Conservation (phyloP, 352 stramenopile species). For the Saprolegnia parasitica region DNA sequence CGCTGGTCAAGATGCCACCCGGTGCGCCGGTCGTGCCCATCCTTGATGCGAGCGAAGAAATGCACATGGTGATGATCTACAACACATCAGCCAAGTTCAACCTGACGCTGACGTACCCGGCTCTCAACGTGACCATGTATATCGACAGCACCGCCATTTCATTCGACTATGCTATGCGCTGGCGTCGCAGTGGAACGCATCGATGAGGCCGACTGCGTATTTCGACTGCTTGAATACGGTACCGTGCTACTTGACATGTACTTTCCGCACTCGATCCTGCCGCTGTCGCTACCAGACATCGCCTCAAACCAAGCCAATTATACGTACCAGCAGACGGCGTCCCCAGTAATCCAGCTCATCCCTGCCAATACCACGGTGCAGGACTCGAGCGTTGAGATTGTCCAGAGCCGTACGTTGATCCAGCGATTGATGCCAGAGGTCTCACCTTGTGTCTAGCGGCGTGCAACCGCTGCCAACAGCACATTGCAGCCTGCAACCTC, state of each 20-base stretch:
- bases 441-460: neutral
- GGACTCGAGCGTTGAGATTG: neutral
- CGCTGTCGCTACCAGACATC: neutral
- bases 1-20: neutral
- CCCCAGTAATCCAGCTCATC: no score
- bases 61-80: neutral
- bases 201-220: neutral
- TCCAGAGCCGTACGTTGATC: neutral
- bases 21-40: neutral
- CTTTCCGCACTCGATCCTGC: neutral
- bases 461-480: neutral
- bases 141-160: neutral
- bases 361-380: neutral
- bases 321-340: neutral
- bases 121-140: neutral
- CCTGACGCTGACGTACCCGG: neutral
- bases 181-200: neutral
- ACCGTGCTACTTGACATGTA: neutral
- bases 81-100: constrained; percentile 4
- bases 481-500: neutral
- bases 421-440: neutral
- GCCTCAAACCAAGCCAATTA: neutral
- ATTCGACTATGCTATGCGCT: neutral
- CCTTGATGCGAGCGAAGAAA: neutral
- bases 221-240: no score